Base-by-base conservation (phyloP, 306 rosid genomes). In the Sphenostylis stenocarpa region DNA sequence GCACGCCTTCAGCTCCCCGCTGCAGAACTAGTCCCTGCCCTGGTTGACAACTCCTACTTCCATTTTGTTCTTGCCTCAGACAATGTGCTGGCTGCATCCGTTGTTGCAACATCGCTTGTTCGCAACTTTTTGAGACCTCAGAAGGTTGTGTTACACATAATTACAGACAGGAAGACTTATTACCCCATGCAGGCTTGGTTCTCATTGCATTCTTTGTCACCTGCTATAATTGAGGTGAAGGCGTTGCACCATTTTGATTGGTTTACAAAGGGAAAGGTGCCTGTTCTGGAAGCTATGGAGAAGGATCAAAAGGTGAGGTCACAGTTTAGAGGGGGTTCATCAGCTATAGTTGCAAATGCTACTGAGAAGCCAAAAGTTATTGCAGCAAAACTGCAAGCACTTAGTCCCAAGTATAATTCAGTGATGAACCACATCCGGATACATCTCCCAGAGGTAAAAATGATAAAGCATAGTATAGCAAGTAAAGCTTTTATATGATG, bases 161-260 rank as follows among this genome's bases (percentile, higher is more conserved):
- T 96, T 61, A 96, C 99, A 13, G 99, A 96, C 44, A 82, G 83
- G 69, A 96, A 96, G 89, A 92, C 99, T 43, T 96, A 89, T 55
- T 92, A 85, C 77, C 98, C 99, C 1, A 96, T 96, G 99, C 99
- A 96, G 73, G 99, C 99, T 31, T 96, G 97, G 99, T 96, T 96
- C 85, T 92, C 98, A 16, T 70, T 96, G 80, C 98, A 96, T 80
- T 79, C 97, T 34, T 73, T 96, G 29, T 77, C 86, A 7, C 99
- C 99, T 53, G 98, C 99, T 3, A 86, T 96, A 67, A 87, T 96
- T 77, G 99, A 96, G 89, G 99, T 96, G 76, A 96, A 96, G 87
- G 91, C 99, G 19, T 82, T 96, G 92, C 97, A 96, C 87, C 99
- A 96, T 84, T 96, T 96, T 31, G 99, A 92, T 77, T 96, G 99